Evolutionary conservation across 2,329 filamentous ascomycete species (phyloP).

Genomic region (Juglanconis sp.): DNA sequence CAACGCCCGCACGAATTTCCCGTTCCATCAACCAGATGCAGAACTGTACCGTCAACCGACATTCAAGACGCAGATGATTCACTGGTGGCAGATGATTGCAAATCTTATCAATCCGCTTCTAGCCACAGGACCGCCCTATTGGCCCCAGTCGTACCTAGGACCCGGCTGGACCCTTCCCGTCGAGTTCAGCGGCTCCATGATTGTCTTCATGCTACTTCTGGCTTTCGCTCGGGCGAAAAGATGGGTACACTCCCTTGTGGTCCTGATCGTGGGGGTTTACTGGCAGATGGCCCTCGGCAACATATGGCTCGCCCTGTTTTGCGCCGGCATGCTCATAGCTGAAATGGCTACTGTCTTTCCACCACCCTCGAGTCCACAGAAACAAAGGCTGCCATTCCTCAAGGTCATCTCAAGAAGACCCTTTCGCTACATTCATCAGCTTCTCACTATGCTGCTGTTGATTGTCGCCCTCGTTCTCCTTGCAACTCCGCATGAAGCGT

Average conservation of each 20-base stretch:
- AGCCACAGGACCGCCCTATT: background rate
- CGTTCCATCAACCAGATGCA: background rate
- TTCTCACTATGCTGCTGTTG: background rate
- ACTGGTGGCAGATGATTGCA: background rate
- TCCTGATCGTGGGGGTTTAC: constrained; percentile 8
- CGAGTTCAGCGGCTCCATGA: constrained; percentile 22
- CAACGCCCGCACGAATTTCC: background rate
- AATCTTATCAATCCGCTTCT: background rate
- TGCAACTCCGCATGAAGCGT: constrained; percentile 9
- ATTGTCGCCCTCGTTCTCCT: background rate
- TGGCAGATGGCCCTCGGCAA: constrained; percentile 10
- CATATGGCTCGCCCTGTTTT: background rate
- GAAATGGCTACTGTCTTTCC: constrained; percentile 16
- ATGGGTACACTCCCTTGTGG: constrained; percentile 19
- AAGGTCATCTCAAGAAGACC: background rate
- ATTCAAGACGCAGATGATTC: background rate
- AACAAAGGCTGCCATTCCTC: background rate
- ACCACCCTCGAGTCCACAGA: background rate
- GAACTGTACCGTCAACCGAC: background rate
- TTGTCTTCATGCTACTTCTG: constrained; percentile 19
- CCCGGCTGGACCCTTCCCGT: constrained; percentile 24
- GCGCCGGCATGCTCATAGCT: constrained; percentile 21
- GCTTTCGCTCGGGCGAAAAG: constrained; percentile 14
- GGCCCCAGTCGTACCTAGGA: constrained; percentile 17
- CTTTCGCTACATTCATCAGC: background rate